Evolutionary conservation across 1,284 basidiomycete genomes (phyloP), one percentile per base, ranked within the genome.

Genomic region (Tilletia indica): DNA sequence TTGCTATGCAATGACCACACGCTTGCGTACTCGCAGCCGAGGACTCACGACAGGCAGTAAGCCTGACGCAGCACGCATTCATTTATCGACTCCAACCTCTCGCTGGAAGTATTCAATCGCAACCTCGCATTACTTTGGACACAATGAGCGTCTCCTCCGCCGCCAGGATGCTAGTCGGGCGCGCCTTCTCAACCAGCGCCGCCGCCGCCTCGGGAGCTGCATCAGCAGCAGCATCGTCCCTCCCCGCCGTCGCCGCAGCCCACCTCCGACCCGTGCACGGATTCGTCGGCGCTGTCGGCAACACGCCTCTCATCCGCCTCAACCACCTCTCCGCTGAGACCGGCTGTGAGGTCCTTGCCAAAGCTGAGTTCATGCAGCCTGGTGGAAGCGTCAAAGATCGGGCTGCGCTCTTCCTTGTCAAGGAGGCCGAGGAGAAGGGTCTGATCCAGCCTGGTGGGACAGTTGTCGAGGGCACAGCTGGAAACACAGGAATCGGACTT

Each of bases 371-470:
- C 84, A 94, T 97, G 87, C 97, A 97, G 81, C 97, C 97, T 0
- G 97, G 97, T n/a, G 97, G 97, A 61, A 95, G 93, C 77, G 94
- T 99, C 80, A 99, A 99, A 86, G 96, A 99, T 85, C 91, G 96
- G 72, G 96, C 96, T 51, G 96, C 96, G 0, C 88, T 98, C 25
- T 95, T 92, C 73, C 89, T 99, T 70, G 87, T 99, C 70, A 88
- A 87, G 74, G 91, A 97, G 84, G 97, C 97, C 3, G 96, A 99
- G 86, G 88, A 91, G 82, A 89, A 89, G 79, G 94, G 82, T 45
- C 82, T 86, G 47, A 88, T 99, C 76, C 89, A 91, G 82, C 90
- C 93, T 0, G 95, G 96, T 49, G 96, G 96, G 1, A 97, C 94
- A 0, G 91, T 99, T 72, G 94, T 99, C 12, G 96, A 99, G 86